phyloP scores from a whole-genome alignment of 768 basidiomycete genomes.

The Trametopsis cervina region DNA sequence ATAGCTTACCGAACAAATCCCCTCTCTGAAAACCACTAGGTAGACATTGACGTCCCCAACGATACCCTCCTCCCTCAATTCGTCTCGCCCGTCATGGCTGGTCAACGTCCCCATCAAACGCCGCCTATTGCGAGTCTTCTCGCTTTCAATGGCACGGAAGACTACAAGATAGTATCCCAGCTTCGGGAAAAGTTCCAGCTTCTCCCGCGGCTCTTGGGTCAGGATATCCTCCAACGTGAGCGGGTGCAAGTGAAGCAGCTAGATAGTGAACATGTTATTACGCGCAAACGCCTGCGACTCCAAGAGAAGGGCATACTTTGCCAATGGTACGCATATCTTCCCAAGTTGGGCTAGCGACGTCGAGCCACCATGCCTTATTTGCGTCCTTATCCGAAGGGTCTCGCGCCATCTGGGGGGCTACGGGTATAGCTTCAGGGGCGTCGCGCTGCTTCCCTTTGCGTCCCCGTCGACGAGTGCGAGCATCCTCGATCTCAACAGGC shows the following conservation, averaged over 20 bases:
- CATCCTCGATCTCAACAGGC: not conserved
- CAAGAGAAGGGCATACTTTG: conserved; percentile 40
- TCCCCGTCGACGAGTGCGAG: conserved; percentile 10
- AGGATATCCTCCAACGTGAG: conserved; percentile 91
- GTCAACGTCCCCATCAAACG: conserved; percentile 12
- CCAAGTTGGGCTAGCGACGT: conserved; percentile 82
- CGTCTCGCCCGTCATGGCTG: not conserved
- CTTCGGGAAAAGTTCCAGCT: conserved; percentile 79
- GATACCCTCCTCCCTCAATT: conserved; percentile 27
- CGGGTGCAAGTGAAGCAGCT: conserved; percentile 87
- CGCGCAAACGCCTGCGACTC: conserved; percentile 1
- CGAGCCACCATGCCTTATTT: conserved; percentile 81
- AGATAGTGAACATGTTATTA: conserved; percentile 3
- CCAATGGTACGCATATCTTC: conserved; percentile 83
- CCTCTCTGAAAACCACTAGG: conserved; percentile 81
- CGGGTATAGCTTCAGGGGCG: conserved; percentile 1
- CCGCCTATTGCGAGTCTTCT: conserved; percentile 34
- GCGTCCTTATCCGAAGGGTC: conserved; percentile 12
- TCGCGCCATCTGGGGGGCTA: not conserved
- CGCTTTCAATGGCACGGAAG: conserved; percentile 73
- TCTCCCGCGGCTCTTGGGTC: conserved; percentile 87
- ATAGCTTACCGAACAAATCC: conserved; percentile 63
- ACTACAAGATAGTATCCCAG: conserved; percentile 92
- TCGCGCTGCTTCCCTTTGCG: conserved; percentile 44
- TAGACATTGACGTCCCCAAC: conserved; percentile 83